A percentile compares a stretch with the other conserved stretches of the same genome.
Conservation (phyloP, 2,329 filamentous ascomycete species). For the Phialocephala subalpina region DNA sequence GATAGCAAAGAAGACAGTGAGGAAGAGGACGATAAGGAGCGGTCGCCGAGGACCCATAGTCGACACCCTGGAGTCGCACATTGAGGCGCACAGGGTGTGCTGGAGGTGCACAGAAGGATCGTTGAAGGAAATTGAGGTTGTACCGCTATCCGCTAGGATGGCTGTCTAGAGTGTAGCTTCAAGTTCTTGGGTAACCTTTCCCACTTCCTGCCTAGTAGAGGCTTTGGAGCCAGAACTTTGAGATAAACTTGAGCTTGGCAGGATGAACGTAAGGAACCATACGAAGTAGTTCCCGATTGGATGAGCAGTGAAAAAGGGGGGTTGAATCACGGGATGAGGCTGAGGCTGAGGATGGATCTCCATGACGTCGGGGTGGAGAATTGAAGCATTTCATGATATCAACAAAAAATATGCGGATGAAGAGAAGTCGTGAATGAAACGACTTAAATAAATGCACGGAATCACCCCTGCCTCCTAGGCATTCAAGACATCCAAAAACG, state of each 20-base stretch:
- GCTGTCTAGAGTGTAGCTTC: neutral
- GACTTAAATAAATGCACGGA: neutral
- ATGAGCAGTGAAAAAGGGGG: neutral
- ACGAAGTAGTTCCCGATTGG: neutral
- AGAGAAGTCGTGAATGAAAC: neutral
- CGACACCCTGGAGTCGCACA: conserved; percentile 27
- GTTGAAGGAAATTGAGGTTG: neutral
- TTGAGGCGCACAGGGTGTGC: neutral
- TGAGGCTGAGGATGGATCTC: neutral
- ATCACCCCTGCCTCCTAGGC: neutral
- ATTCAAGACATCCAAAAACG: neutral
- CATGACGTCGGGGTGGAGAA: neutral
- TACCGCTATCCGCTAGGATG: neutral
- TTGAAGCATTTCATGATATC: neutral
- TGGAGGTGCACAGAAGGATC: neutral
- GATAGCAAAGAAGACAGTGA: conserved; percentile 31
- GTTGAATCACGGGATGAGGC: neutral
- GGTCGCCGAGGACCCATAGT: conserved; percentile 33
- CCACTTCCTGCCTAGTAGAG: neutral
- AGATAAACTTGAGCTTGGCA: neutral
- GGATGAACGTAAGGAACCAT: neutral
- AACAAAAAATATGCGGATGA: neutral
- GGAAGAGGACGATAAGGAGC: conserved; percentile 31
- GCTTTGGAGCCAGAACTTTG: neutral
- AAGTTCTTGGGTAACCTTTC: neutral